Percentiles rank a stretch among this genome's conserved stretches.
Evolutionary conservation across 2,329 filamentous ascomycete genomes (phyloP).

Genomic region (Alternaria incomplexa): DNA sequence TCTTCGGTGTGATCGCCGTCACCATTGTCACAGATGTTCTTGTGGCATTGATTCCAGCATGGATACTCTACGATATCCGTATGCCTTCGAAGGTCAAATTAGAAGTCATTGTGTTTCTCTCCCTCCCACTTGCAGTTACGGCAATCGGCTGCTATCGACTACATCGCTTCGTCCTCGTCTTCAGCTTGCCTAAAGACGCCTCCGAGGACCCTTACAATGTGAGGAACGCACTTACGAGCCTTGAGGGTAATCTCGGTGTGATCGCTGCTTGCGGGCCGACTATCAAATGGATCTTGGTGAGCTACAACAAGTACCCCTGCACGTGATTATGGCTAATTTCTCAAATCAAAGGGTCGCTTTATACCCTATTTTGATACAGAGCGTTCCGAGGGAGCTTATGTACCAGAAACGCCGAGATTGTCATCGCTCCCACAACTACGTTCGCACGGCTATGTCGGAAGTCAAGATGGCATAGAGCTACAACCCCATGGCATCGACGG

Average conservation of each 20-base stretch:
- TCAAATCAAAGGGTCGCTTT: background rate
- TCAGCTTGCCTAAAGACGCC: background rate
- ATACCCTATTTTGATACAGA: conserved; percentile 9
- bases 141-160: conserved; percentile 16
- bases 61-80: conserved; percentile 9
- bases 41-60: conserved; percentile 12
- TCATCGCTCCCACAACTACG: background rate
- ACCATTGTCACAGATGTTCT: conserved; percentile 15
- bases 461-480: background rate
- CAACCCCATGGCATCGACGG: background rate
- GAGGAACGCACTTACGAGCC: conserved; percentile 7
- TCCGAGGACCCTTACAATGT: conserved; percentile 9
- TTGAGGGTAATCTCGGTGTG: conserved; percentile 12
- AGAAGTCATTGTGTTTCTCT: conserved; percentile 4
- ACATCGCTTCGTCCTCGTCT: conserved; percentile 1
- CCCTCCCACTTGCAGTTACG: conserved; percentile 8
- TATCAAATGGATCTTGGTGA: conserved; percentile 15
- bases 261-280: conserved; percentile 13
- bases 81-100: conserved; percentile 10
- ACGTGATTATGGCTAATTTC: too few species aligned
- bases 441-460: background rate
- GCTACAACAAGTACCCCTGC: background rate
- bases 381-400: too few species aligned
- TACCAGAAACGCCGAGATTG: too few species aligned
- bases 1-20: conserved; percentile 1